phyloP scores from a whole-genome alignment of 331 rosid species.

The Acacia pycnantha region DNA sequence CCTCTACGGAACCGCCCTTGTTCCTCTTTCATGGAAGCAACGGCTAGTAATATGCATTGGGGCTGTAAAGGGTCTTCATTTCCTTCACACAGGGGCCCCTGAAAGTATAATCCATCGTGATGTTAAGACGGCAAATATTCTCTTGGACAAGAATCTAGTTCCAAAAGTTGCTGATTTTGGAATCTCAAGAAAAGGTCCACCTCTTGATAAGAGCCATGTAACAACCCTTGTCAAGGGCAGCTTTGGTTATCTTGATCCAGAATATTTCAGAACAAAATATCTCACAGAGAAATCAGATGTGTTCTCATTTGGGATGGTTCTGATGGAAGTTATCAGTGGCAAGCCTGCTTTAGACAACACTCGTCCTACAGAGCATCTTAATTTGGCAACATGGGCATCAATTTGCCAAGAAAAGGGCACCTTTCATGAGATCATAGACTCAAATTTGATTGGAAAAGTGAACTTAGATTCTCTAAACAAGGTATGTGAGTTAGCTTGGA shows the following conservation, averaged over 20 bases:
- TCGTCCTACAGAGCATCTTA: slow-evolving; percentile 56
- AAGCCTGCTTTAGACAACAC: slow-evolving; percentile 57
- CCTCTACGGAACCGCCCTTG: slow-evolving; percentile 46
- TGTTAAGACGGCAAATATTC: slow-evolving; percentile 63
- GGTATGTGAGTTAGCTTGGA: slow-evolving; percentile 57
- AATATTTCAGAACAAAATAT: slow-evolving; percentile 50
- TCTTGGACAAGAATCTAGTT: slow-evolving; percentile 51
- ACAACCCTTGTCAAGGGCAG: slow-evolving; percentile 66
- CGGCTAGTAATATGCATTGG: slow-evolving; percentile 62
- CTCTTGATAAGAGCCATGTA: slow-evolving; percentile 57
- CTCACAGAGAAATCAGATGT: slow-evolving; percentile 69
- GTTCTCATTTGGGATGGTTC: slow-evolving; percentile 65
- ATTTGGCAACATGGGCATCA: slow-evolving; percentile 68
- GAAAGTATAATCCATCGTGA: slow-evolving; percentile 62
- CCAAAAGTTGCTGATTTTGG: slow-evolving; percentile 66
- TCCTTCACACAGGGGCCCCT: slow-evolving; percentile 53
- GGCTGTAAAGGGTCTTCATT: slow-evolving; percentile 59
- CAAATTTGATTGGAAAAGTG: slow-evolving; percentile 41
- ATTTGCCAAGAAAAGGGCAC: slow-evolving; percentile 43
- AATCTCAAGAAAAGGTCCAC: slow-evolving; percentile 56
- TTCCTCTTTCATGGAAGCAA: slow-evolving; percentile 54
- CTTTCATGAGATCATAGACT: slow-evolving; percentile 50
- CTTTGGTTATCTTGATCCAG: slow-evolving; percentile 70
- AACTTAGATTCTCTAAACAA: slow-evolving; percentile 50
- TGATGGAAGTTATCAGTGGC: slow-evolving; percentile 61